Evolutionary conservation across 2,329 filamentous ascomycete genomes (phyloP), one percentile per base, ranked within the genome.

Genomic region (Colletotrichum camelliae): DNA sequence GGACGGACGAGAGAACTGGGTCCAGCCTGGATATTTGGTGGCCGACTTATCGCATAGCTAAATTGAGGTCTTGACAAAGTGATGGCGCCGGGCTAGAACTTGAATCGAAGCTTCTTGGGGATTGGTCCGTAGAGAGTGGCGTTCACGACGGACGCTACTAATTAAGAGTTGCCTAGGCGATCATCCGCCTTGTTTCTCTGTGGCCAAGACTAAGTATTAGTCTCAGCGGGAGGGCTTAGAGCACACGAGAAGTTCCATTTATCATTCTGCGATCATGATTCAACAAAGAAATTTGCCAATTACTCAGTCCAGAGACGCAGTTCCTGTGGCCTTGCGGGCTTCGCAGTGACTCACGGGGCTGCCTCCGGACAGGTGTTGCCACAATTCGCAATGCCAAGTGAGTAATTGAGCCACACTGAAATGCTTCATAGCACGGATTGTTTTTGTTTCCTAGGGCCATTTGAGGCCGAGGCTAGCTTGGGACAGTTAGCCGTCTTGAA

Each of bases 41-140:
- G 21, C 43, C 12, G n/a, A 64, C 24, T 35, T 39, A 24, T 21
- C 13, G 16, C 24, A 18, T 4, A 8, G 18, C 21, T 37, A 35
- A 16, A 64, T 27, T 35, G 7, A 39, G 18, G 24, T 37, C 21
- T 67, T 67, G 66, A 60, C 24, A 60, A 70, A 33, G 35, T 62
- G 48, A 35, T 35, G 37, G n/a, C 43, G 29, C 16, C 5, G 39
- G 58, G 57, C 74, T 76, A 76, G 74, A 76, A 74, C 18, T 31
- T 37, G 4, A 9, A 39, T 69, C 64, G 74, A 76, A 74, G 15
- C 48, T 60, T 39, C 39, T 39, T 61, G n/a, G 15, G 24, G 58
- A 18, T 55, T 31, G 37, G 43, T 64, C n/a, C 37, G 27, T 24
- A 7, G 5, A 39, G 27, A n/a, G 58, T 76, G 39, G 35, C 52